A percentile compares a stretch with the other conserved stretches of the same genome.
These are phyloP conservation scores for Tricharina praecox DNA, from an alignment of 495 filamentous ascomycete genomes.

Conservation along the genomic window DNA sequence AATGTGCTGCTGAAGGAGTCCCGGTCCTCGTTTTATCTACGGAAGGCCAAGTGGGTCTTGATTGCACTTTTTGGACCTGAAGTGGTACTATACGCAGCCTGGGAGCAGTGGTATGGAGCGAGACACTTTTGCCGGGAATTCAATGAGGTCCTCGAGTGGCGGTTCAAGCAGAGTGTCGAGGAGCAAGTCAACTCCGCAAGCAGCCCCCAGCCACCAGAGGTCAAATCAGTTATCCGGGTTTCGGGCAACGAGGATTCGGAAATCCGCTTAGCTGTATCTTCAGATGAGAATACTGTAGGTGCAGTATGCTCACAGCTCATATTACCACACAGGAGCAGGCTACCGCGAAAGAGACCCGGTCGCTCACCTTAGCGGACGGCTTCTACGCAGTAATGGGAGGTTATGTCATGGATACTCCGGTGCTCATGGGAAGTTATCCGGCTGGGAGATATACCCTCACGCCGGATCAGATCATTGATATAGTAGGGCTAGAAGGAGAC, in stretches of 20 bases:
- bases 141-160: neutral
- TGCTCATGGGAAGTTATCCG: neutral
- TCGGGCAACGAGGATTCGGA: too few species aligned
- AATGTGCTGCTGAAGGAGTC: neutral
- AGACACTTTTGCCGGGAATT: neutral
- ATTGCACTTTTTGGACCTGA: constrained; percentile 9
- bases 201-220: too few species aligned
- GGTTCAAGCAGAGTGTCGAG: neutral
- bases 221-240: too few species aligned
- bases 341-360: too few species aligned
- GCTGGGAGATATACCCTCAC: neutral
- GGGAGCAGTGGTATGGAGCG: neutral
- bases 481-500: neutral
- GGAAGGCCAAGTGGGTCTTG: constrained; percentile 6
- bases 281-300: neutral
- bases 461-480: neutral
- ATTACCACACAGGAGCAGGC: neutral
- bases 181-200: neutral
- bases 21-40: neutral
- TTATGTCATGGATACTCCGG: constrained; percentile 7
- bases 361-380: neutral
- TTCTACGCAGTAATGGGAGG: constrained; percentile 25
- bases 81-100: constrained; percentile 1
- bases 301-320: neutral
- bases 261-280: too few species aligned